Evolutionary conservation across 352 stramenopile species (phyloP).

Genomic region (Phytophthora citrophthora): DNA sequence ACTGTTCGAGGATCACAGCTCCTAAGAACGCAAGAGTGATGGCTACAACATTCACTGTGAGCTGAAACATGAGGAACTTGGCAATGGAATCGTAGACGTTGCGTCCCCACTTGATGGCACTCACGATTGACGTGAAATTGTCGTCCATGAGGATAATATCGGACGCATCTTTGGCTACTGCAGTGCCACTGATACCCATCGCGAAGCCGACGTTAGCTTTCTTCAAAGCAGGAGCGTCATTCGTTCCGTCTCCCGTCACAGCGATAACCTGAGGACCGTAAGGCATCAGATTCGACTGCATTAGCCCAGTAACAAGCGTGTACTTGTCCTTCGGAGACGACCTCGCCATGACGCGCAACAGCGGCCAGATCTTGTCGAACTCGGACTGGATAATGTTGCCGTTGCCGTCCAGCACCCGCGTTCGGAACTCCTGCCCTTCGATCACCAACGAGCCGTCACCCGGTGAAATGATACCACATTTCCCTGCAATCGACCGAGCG

Average conservation of each 20-base stretch:
- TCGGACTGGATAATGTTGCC: conserved; percentile 81
- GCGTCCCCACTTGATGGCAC: conserved; percentile 95
- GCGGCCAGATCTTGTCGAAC: conserved; percentile 94
- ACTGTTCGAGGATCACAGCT: conserved; percentile 77
- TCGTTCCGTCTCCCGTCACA: conserved; percentile 97
- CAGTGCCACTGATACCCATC: conserved; percentile 97
- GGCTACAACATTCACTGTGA: conserved; percentile 97
- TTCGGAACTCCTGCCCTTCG: conserved; percentile 72
- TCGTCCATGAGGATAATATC: conserved; percentile 98
- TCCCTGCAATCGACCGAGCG: conserved; percentile 73
- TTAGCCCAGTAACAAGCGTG: conserved; percentile 94
- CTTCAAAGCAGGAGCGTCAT: conserved; percentile 97
- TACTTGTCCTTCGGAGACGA: conserved; percentile 98
- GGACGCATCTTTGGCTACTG: conserved; percentile 94
- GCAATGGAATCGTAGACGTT: conserved; percentile 97
- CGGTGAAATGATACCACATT: conserved; percentile 73
- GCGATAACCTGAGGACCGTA: conserved; percentile 91
- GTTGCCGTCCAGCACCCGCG: conserved; percentile 65
- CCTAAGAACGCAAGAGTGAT: conserved; percentile 93
- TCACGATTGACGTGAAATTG: conserved; percentile 97
- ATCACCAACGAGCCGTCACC: conserved; percentile 68
- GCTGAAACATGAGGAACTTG: conserved; percentile 99
- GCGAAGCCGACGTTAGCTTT: conserved; percentile 97
- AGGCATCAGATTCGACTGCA: conserved; percentile 78
- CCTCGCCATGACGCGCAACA: conserved; percentile 91